Evolutionary conservation across 2,329 filamentous ascomycete genomes (phyloP), one percentile per base, ranked within the genome.

Genomic region (Chalaropsis ovoidea): DNA sequence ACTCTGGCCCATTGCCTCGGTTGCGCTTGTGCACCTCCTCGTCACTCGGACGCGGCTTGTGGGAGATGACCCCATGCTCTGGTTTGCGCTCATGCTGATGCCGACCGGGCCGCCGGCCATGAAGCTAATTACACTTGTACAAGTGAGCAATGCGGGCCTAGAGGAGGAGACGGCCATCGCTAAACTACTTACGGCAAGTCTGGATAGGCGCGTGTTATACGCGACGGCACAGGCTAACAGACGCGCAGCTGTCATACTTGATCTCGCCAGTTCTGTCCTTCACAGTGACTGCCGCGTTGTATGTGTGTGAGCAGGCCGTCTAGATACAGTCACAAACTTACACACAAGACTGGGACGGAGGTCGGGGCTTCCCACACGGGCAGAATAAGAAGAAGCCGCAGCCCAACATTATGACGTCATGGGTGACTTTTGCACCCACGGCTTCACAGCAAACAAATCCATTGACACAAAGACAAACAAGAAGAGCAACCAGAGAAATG

Each of bases 21-120:
- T 88, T 41, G 75, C 75, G 0, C 42, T 81, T 1, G 78, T 88
- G 7, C 87, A 81, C 69, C 69, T 73, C 0, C 70, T 87, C 6
- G 83, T 82, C 0, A 78, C 76, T 1, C 78, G 76, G 64, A 86
- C 84, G 0, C 69, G 70, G 0, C 47, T 82, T 2, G 70, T 88
- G 1, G 76, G 77, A 2, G 70, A 76, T 2, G 86, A 88, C 70
- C 84, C 84, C 0, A 81, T 88, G 69, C 73, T 88, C 41, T 87
- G 84, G 84, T 88, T 88, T 70, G 77, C 75, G 17, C 72, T 79
- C 71, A 78, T 78, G 76, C 69, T 79, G 52, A 79, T 80, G 78
- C 78, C 78, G 0, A 75, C 74, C 6, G 78, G 78, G 0, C 78
- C 78, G 3, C 75, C 76, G 2, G 78, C 78, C 1, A 79, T 79